Conservation (phyloP, 108 stramenopile genomes). For the Phaeodactylum tricornutum region DNA sequence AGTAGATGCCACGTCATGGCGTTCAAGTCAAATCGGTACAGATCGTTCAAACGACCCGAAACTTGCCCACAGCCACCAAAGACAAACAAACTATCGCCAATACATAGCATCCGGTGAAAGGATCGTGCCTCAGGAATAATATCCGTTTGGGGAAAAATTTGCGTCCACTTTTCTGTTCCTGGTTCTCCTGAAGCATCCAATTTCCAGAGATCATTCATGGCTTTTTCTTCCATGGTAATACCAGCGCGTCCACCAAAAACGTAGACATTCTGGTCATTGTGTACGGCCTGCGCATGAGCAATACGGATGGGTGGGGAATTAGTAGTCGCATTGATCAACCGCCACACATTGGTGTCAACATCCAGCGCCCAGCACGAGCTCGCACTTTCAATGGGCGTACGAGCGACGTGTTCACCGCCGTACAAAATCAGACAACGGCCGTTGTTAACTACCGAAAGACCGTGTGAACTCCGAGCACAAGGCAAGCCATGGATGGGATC, state of each 20-base stretch:
- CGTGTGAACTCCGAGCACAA: conserved; percentile 31
- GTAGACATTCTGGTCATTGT: conserved; percentile 19
- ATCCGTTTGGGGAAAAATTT: conserved; percentile 8
- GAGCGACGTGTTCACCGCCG: conserved; percentile 53
- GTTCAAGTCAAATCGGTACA: conserved; percentile 41
- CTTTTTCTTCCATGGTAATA: conserved; percentile 40
- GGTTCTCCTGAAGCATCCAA: too few relatives aligned
- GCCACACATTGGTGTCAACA: conserved; percentile 1
- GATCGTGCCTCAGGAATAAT: conserved; percentile 40
- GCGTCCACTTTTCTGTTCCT: conserved; percentile 26
- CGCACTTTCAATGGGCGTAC: conserved; percentile 26
- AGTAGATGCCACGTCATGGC: conserved; percentile 24
- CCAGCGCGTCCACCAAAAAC: conserved; percentile 60
- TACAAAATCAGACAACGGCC: conserved; percentile 22
- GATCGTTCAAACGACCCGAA: conserved; percentile 36
- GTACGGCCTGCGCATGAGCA: conserved; percentile 50
- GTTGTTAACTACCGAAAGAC: conserved; percentile 20
- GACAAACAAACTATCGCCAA: conserved; percentile 31
- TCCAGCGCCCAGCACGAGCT: conserved; percentile 10
- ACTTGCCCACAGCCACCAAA: conserved; percentile 54
- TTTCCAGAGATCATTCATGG: conserved; percentile 56
- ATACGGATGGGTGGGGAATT: conserved; percentile 31
- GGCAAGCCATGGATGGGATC: conserved; percentile 28
- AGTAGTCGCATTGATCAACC: not conserved
- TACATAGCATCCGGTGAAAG: conserved; percentile 50